These are phyloP conservation scores for Chlamydomonas applanata DNA, from an alignment of 139 green algal genomes.

Conservation along the genomic window DNA sequence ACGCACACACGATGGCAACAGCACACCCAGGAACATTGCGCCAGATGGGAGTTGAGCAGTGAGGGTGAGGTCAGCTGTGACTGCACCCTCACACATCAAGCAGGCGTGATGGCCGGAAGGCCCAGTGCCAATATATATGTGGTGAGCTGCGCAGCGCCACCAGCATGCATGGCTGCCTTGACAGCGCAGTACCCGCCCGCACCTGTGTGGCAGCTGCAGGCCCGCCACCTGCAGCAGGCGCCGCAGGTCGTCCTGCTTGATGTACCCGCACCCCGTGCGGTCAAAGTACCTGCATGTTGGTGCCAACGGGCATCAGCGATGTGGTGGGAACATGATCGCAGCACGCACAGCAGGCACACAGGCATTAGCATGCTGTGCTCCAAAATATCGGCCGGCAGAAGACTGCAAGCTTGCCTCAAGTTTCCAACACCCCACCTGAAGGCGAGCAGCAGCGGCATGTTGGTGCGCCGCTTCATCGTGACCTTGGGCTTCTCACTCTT, in stretches of 20 bases:
- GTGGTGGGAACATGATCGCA: neutral
- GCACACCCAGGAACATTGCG: too few species aligned
- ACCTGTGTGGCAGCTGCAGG: conserved; percentile 41
- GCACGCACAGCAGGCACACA: neutral
- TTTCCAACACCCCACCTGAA: conserved; percentile 35
- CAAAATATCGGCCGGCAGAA: neutral
- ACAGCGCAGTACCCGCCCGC: too few species aligned
- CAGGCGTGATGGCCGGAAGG: too few species aligned
- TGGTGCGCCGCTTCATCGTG: neutral
- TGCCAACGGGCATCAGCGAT: too few species aligned
- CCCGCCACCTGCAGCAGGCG: conserved; percentile 61
- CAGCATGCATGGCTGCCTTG: too few species aligned
- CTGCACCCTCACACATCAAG: too few species aligned
- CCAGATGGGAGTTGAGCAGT: too few species aligned
- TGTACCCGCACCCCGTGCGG: conserved; percentile 54
- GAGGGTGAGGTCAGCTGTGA: too few species aligned
- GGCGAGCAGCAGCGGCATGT: conserved; percentile 30
- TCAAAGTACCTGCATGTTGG: conserved; percentile 68
- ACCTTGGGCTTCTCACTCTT: conserved; percentile 17
- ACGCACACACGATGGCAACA: too few species aligned
- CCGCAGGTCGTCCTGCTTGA: conserved; percentile 66
- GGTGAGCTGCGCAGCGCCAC: too few species aligned
- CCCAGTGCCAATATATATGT: too few species aligned
- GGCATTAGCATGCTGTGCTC: neutral
- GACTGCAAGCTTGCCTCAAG: neutral